Conservation (phyloP, 495 filamentous ascomycete species). For the Penicillium fimorum region DNA sequence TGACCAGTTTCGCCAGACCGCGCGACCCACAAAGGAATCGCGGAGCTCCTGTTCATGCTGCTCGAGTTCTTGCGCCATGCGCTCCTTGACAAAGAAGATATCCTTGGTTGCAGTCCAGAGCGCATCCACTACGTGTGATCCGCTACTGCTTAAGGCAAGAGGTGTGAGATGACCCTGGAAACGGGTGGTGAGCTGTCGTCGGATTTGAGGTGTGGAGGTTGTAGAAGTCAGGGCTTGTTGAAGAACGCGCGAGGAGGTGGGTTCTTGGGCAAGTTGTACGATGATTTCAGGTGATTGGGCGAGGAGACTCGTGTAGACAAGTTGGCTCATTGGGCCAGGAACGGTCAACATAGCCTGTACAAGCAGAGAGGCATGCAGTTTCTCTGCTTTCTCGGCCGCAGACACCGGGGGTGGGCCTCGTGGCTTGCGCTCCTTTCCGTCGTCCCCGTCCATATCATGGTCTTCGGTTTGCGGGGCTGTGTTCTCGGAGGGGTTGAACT, state of each 20-base stretch:
- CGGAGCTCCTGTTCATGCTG: constrained; percentile 64
- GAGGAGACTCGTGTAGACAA: constrained; percentile 57
- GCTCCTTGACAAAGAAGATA: constrained; percentile 64
- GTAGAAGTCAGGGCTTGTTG: constrained; percentile 63
- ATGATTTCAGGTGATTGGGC: constrained; percentile 41
- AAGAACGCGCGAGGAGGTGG: constrained; percentile 65
- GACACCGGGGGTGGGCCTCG: constrained; percentile 10
- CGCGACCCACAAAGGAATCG: constrained; percentile 71
- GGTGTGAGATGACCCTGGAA: constrained; percentile 59
- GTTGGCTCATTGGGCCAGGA: constrained; percentile 53
- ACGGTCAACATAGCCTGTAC: constrained; percentile 63
- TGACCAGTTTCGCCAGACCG: constrained; percentile 88
- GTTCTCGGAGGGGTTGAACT: constrained; percentile 38
- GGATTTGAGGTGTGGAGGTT: constrained; percentile 57
- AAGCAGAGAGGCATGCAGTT: constrained; percentile 62
- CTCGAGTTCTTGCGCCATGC: constrained; percentile 62
- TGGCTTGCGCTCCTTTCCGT: constrained; percentile 32
- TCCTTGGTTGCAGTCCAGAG: constrained; percentile 68
- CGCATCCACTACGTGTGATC: constrained; percentile 75
- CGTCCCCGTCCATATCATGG: constrained; percentile 32
- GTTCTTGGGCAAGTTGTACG: constrained; percentile 54
- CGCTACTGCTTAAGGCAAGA: constrained; percentile 68
- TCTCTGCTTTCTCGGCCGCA: constrained; percentile 35
- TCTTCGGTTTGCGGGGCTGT: constrained; percentile 15
- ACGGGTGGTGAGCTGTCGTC: constrained; percentile 58